These are phyloP conservation scores for Vigna mungo DNA, from an alignment of 306 rosid genomes.

Conservation along the genomic window DNA sequence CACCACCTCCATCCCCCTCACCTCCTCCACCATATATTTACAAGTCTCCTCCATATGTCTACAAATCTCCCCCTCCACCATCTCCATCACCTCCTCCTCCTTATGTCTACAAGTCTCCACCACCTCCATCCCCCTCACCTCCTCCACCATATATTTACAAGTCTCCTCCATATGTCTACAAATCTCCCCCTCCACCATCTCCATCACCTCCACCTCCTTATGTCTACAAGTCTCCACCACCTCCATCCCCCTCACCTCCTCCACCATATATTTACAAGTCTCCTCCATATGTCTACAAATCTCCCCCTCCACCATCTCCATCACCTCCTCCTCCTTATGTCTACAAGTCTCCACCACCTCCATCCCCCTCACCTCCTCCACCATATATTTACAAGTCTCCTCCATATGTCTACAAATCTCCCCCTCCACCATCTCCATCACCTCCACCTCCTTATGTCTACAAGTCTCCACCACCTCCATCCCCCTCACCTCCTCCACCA, in stretches of 20 bases:
- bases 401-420: no score
- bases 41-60: conserved; percentile 41
- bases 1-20: conserved; percentile 2
- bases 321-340: not conserved
- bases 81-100: not conserved
- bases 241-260: conserved; percentile 12
- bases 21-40: not conserved
- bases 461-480: conserved; percentile 43
- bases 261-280: conserved; percentile 8
- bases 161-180: not conserved
- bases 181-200: not conserved
- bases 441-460: conserved; percentile 6
- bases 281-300: not conserved
- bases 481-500: not conserved
- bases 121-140: conserved; percentile 32
- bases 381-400: conserved; percentile 13
- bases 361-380: conserved; percentile 10
- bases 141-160: conserved; percentile 15
- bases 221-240: not conserved
- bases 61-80: conserved; percentile 21
- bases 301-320: not conserved
- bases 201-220: not conserved
- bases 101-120: not conserved
- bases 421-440: conserved; percentile 14
- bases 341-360: not conserved